Conservation (phyloP, 2,329 filamentous ascomycete species). For the Drechmeria coniospora region DNA sequence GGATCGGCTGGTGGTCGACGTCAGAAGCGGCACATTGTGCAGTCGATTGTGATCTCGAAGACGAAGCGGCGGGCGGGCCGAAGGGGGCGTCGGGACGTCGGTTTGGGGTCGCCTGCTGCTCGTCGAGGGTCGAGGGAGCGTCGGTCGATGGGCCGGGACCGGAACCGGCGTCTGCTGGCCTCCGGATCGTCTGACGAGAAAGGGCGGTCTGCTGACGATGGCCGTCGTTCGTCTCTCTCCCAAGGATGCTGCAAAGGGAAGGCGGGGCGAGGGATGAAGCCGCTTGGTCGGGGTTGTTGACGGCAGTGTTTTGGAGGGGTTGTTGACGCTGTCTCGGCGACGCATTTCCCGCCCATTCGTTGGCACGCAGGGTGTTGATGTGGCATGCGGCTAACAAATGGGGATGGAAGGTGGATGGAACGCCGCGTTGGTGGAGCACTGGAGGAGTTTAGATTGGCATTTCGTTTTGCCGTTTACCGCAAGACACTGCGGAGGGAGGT, state of each 20-base stretch:
- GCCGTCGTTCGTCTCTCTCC: constrained; percentile 2
- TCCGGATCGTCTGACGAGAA: too few species aligned
- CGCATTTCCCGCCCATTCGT: constrained; percentile 1
- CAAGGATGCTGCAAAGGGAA: constrained; percentile 2
- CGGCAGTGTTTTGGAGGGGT: too few species aligned
- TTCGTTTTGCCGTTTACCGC: too few species aligned
- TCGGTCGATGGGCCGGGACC: too few species aligned
- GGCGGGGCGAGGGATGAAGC: neutral
- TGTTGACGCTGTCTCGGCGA: constrained; percentile 2
- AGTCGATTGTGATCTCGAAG: constrained; percentile 5
- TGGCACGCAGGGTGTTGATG: too few species aligned
- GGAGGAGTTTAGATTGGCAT: too few species aligned
- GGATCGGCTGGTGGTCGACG: constrained; percentile 13
- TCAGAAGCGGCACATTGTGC: constrained; percentile 12
- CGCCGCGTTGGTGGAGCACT: too few species aligned
- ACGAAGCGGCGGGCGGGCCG: constrained; percentile 8
- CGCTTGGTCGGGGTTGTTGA: constrained; percentile 1
- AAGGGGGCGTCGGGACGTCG: constrained; percentile 9
- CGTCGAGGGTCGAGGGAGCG: constrained; percentile 1
- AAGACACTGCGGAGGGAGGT: too few species aligned
- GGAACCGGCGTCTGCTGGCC: too few species aligned
- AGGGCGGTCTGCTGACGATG: constrained; percentile 5
- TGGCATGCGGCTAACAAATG: neutral
- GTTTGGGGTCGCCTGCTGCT: too few species aligned
- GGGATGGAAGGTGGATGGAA: neutral